A percentile compares a stretch with the other conserved stretches of the same genome.
phyloP scores from a whole-genome alignment of 176 grass and related monocot genomes.

The Oryza rufipogon region DNA sequence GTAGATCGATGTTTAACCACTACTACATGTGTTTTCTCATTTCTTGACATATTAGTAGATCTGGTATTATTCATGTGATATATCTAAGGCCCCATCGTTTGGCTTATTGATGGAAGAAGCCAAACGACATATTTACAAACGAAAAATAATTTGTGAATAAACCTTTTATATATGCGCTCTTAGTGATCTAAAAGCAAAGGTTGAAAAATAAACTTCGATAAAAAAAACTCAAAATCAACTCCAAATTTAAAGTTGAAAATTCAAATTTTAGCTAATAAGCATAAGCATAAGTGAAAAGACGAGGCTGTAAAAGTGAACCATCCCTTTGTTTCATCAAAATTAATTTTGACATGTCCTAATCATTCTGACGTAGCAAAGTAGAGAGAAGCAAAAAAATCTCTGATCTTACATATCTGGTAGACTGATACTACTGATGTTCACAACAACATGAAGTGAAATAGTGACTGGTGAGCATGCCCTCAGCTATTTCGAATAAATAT shows the following conservation, averaged over 20 bases:
- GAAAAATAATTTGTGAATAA: too few species aligned
- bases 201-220: too few species aligned
- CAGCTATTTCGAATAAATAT: too few species aligned
- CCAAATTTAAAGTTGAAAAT: too few species aligned
- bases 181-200: too few species aligned
- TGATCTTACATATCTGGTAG: neutral
- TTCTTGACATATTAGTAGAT: too few species aligned
- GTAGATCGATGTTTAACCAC: neutral
- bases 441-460: neutral
- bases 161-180: too few species aligned
- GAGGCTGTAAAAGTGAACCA: neutral
- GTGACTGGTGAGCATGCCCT: neutral
- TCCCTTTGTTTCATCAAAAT: neutral
- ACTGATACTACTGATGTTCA: neutral
- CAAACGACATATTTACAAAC: too few species aligned
- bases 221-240: too few species aligned
- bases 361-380: neutral
- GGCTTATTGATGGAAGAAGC: too few species aligned
- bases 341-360: neutral
- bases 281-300: too few species aligned
- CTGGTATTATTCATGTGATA: neutral
- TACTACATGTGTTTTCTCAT: neutral
- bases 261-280: too few species aligned
- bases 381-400: neutral
- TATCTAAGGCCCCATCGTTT: neutral